Percentiles rank a stretch among this genome's conserved stretches.
These are phyloP conservation scores for Coemansia sp. DNA, from an alignment of 192 early-diverging fungal genomes.

Conservation along the genomic window DNA sequence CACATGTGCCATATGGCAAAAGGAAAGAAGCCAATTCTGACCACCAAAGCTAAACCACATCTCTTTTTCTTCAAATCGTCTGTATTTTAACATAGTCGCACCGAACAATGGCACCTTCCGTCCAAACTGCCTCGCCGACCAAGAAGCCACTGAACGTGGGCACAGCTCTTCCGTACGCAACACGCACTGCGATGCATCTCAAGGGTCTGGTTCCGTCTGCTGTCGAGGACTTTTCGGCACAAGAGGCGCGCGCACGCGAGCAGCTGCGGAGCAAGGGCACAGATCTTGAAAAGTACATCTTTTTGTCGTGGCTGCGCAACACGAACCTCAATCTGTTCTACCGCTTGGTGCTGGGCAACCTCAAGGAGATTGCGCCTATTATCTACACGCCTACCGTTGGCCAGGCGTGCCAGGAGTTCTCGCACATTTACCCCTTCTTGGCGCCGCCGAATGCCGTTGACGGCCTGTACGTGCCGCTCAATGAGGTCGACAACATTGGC, in stretches of 20 bases:
- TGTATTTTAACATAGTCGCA: constrained; percentile 26
- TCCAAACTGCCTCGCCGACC: constrained; percentile 15
- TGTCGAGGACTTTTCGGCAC: constrained; percentile 69
- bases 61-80: background rate
- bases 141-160: constrained; percentile 31
- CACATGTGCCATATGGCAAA: background rate
- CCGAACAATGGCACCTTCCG: constrained; percentile 30
- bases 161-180: constrained; percentile 35
- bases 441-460: constrained; percentile 70
- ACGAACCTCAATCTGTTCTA: constrained; percentile 85
- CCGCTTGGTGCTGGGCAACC: constrained; percentile 67
- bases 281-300: constrained; percentile 80
- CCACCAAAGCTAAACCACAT: background rate
- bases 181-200: constrained; percentile 61
- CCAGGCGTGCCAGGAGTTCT: constrained; percentile 82
- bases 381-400: constrained; percentile 87
- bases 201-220: constrained; percentile 70
- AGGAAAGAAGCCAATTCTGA: too few species aligned
- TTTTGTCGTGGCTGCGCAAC: constrained; percentile 77
- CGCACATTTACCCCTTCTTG: constrained; percentile 82
- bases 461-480: constrained; percentile 84
- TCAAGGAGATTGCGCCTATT: constrained; percentile 75
- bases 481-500: constrained; percentile 69
- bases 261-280: constrained; percentile 67
- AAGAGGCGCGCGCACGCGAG: constrained; percentile 71